Conservation (phyloP, 257 asterid genomes). For the Solanum tarijense region DNA sequence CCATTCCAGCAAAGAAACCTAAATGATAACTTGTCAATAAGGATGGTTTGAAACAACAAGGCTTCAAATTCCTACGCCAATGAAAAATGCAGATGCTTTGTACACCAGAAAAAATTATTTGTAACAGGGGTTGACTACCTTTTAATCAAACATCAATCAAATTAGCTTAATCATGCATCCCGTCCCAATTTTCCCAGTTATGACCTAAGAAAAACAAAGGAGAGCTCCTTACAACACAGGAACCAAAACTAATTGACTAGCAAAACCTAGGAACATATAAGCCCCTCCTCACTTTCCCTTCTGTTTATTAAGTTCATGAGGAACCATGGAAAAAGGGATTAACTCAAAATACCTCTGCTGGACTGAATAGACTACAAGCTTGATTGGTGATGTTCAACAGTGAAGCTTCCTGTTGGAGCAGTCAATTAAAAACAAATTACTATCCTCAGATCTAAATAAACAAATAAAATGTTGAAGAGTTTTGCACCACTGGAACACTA, state of each 20-base stretch:
- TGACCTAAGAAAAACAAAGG: neutral
- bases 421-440: neutral
- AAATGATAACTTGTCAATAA: constrained; percentile 5
- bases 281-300: neutral
- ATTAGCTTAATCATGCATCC: neutral
- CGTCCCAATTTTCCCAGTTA: neutral
- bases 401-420: constrained; percentile 72
- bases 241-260: neutral
- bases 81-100: neutral
- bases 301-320: neutral
- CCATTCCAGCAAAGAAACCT: constrained; percentile 89
- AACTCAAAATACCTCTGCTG: constrained; percentile 52
- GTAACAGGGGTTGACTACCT: neutral
- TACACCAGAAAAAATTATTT: neutral
- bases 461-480: neutral
- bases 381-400: constrained; percentile 63
- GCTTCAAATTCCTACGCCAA: neutral
- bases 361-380: constrained; percentile 80
- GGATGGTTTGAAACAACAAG: neutral
- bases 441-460: constrained; percentile 1
- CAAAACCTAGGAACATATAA: neutral
- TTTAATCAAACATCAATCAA: neutral
- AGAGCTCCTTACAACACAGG: neutral
- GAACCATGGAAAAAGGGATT: neutral
- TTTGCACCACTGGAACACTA: constrained; percentile 2